These are phyloP conservation scores for Chionographis japonica DNA, from an alignment of 106 monocot genomes.

Conservation along the genomic window DNA sequence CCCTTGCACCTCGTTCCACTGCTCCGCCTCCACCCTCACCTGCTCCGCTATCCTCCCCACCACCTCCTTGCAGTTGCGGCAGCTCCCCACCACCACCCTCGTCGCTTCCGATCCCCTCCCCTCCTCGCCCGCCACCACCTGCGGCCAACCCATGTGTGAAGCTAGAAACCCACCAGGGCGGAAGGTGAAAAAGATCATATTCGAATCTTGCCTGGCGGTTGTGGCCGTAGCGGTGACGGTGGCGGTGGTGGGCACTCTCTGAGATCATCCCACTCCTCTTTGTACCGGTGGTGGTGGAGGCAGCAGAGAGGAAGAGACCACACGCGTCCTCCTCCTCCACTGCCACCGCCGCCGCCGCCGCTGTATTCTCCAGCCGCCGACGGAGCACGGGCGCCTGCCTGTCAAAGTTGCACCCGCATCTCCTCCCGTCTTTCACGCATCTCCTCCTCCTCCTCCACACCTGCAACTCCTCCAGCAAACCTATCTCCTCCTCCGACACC, in stretches of 20 bases:
- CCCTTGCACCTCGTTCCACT: conserved; percentile 75
- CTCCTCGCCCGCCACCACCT: conserved; percentile 11
- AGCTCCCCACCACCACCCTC: conserved; percentile 16
- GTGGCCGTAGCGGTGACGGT: conserved; percentile 4
- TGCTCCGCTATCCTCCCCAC: conserved; percentile 61
- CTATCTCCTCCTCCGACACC: conserved; percentile 32
- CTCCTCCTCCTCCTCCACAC: background rate
- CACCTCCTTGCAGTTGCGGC: conserved; percentile 57
- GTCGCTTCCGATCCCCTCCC: conserved; percentile 5
- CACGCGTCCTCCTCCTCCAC: conserved; percentile 49
- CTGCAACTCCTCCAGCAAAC: conserved; percentile 2
- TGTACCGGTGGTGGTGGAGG: background rate
- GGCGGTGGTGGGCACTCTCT: background rate
- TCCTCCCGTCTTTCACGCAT: conserved; percentile 2
- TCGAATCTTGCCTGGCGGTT: conserved; percentile 21
- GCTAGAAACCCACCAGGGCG: background rate
- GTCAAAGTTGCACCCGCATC: conserved; percentile 41
- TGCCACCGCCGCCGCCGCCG: conserved; percentile 29
- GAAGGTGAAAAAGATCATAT: background rate
- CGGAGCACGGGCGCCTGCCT: conserved; percentile 45
- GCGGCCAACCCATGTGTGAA: background rate
- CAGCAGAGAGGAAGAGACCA: conserved; percentile 7
- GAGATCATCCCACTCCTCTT: background rate
- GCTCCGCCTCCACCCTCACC: conserved; percentile 57
- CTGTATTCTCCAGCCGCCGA: conserved; percentile 40